Conservation (phyloP, 768 basidiomycete species). For the Boletus patriciae region DNA sequence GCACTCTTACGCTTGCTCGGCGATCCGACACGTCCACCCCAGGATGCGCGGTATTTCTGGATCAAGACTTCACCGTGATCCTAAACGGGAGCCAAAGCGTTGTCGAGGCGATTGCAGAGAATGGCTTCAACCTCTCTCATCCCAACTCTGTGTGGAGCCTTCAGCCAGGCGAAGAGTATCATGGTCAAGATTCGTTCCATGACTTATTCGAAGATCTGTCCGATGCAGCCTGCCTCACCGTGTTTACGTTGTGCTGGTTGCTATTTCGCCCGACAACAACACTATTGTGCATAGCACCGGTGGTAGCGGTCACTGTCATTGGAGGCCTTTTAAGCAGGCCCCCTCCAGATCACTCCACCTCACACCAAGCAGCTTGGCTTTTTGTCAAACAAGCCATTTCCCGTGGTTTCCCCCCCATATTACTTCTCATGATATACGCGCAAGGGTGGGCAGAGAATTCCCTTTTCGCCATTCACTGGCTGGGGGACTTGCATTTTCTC, state of each 20-base stretch:
- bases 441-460: background rate
- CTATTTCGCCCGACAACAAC: background rate
- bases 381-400: too few relatives aligned
- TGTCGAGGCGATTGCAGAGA: constrained; percentile 1
- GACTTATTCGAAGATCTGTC: background rate
- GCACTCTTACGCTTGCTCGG: constrained; percentile 1
- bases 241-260: background rate
- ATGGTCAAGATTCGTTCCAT: background rate
- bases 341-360: background rate
- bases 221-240: background rate
- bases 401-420: background rate
- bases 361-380: too few relatives aligned
- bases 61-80: background rate
- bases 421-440: background rate
- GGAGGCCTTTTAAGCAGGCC: background rate
- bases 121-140: background rate
- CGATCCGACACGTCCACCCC: background rate
- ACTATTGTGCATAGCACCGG: too few relatives aligned
- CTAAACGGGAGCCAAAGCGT: background rate
- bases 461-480: too few relatives aligned
- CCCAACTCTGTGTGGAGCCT: background rate
- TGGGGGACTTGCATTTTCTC: background rate
- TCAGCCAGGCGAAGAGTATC: background rate
- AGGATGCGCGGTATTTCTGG: background rate
- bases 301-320: too few relatives aligned